A percentile compares a stretch with the other conserved stretches of the same genome.
These are phyloP conservation scores for Backusella psychrophila DNA, from an alignment of 192 early-diverging fungal genomes.

Conservation along the genomic window DNA sequence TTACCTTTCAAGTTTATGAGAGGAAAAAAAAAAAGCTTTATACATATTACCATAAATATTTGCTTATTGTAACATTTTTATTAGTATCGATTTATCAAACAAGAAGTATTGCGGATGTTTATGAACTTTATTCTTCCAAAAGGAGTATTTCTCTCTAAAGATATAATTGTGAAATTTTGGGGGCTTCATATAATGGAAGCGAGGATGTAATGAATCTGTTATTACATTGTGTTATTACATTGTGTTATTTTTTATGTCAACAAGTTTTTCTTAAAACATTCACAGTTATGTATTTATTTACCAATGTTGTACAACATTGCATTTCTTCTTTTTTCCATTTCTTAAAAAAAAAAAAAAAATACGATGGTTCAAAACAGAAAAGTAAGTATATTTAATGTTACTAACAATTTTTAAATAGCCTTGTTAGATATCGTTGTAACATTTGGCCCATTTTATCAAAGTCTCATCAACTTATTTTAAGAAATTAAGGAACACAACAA, in stretches of 20 bases:
- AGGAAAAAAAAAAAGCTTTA: neutral
- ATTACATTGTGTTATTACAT: neutral
- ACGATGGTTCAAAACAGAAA: neutral
- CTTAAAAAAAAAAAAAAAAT: neutral
- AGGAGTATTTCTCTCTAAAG: neutral
- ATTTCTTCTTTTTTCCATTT: neutral
- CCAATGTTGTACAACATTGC: neutral
- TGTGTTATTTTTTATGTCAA: neutral
- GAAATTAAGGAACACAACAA: too few relatives aligned
- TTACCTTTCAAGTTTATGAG: neutral
- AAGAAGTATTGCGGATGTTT: too few relatives aligned
- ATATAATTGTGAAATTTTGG: neutral
- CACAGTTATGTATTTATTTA: neutral
- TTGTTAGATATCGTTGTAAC: too few relatives aligned
- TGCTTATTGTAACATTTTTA: neutral
- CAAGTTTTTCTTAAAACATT: neutral
- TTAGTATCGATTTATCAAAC: neutral
- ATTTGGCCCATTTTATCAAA: neutral
- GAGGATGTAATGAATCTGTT: neutral
- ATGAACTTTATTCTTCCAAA: too few relatives aligned
- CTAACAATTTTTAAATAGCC: neutral
- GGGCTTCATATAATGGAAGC: neutral
- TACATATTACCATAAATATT: neutral
- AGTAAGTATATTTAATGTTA: neutral
- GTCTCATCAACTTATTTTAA: too few relatives aligned